Evolutionary conservation across 2,329 filamentous ascomycete genomes (phyloP).

Genomic region (Fusarium cicatricum): DNA sequence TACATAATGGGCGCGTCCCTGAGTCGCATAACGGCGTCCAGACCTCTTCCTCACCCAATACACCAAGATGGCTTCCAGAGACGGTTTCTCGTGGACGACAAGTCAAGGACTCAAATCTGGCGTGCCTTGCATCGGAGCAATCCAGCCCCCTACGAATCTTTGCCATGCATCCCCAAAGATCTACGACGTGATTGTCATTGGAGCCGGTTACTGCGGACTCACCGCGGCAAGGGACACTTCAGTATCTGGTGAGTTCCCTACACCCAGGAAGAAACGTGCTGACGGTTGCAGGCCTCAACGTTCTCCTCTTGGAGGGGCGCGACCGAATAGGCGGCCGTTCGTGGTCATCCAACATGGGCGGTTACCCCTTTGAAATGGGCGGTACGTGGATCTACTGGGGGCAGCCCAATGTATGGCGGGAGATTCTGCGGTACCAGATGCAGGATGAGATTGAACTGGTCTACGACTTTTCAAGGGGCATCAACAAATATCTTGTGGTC

Average conservation of each 20-base stretch:
- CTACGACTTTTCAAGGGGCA: conserved; percentile 51
- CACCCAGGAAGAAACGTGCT: neutral
- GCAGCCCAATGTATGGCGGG: conserved; percentile 54
- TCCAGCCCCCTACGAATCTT: conserved; percentile 40
- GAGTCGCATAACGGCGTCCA: too few species aligned
- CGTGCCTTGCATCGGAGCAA: conserved; percentile 44
- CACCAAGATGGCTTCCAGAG: conserved; percentile 41
- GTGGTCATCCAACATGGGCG: conserved; percentile 54
- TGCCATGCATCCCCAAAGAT: conserved; percentile 6
- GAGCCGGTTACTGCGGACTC: conserved; percentile 44
- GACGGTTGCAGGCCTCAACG: conserved; percentile 43
- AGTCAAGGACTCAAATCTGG: conserved; percentile 42
- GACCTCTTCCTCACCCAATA: too few species aligned
- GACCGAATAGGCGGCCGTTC: conserved; percentile 59
- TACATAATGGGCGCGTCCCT: neutral
- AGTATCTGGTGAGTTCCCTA: conserved; percentile 32
- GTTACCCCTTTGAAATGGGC: conserved; percentile 57
- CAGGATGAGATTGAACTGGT: conserved; percentile 49
- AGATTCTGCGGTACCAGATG: conserved; percentile 57
- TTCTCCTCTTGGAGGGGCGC: conserved; percentile 56
- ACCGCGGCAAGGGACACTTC: conserved; percentile 43
- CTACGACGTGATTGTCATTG: conserved; percentile 44
- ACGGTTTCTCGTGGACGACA: conserved; percentile 45
- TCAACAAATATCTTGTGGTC: conserved; percentile 53
- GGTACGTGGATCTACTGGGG: conserved; percentile 59